phyloP scores from a whole-genome alignment of 805 yeast species.

The Yarrowia sp. region DNA sequence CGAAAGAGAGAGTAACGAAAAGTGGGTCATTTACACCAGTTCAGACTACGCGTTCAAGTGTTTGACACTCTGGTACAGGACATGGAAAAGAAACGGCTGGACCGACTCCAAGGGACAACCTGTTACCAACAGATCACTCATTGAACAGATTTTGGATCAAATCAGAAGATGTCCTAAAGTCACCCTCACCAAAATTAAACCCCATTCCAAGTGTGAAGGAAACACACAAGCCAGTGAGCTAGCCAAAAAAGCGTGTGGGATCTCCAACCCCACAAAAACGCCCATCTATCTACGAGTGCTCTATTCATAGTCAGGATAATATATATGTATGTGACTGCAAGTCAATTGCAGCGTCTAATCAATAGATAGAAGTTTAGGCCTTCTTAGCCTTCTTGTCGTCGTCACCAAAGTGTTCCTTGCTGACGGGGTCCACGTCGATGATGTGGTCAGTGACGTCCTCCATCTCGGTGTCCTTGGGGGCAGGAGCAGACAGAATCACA shows the following conservation, averaged over 20 bases:
- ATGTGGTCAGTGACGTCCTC: conserved; percentile 19
- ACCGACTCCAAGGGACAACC: neutral
- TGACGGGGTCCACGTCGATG: conserved; percentile 25
- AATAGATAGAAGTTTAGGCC: neutral
- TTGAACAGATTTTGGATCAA: neutral
- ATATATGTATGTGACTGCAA: neutral
- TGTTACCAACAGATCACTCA: neutral
- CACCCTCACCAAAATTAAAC: neutral
- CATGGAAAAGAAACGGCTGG: neutral
- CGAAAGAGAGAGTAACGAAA: neutral
- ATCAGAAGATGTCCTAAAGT: neutral
- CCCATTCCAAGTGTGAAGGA: neutral
- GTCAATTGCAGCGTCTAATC: conserved; percentile 10
- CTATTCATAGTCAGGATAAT: neutral
- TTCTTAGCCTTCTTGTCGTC: conserved; percentile 9
- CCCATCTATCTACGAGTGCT: no score
- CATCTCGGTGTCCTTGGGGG: conserved; percentile 1
- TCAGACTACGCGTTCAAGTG: neutral
- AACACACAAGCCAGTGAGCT: neutral
- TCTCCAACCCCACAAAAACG: no score
- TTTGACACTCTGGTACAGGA: neutral
- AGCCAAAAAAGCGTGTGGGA: neutral
- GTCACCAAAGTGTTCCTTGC: conserved; percentile 15
- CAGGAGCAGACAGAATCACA: conserved; percentile 12
- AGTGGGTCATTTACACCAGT: neutral